Base-by-base conservation (phyloP, 148 eudicot genomes). In the Nepenthes mirabilis region DNA sequence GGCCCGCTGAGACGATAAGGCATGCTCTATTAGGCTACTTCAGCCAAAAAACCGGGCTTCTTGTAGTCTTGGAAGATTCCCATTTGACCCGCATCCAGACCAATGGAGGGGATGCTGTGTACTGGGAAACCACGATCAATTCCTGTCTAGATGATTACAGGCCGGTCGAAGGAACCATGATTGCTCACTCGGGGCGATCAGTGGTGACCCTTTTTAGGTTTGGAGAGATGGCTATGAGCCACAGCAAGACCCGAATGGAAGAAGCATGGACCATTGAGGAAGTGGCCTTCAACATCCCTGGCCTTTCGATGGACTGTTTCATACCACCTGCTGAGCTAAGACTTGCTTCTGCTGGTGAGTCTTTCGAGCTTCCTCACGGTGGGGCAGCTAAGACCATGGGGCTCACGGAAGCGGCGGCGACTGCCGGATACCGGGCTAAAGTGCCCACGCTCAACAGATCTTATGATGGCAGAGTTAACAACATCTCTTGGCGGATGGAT, bases 101-200 rank as follows among this genome's bases (percentile, higher is more conserved):
- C 59, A 87, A 85, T 34, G 95, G 90, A 14, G 90, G 95, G 9
- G 97, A 91, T 61, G 97, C 95, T 14, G 95, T 87, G 3, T 91
- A 91, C 60, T 91, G 97, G 97, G 97, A 91, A 69, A 90, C 95
- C 11, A 90, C 97, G 33, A 86, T 90, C 48, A 82, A 84, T 56
- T 90, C 97, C 2, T 79, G 72, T 52, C 80, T 91, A 6, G 95
- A 91, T 3, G 95, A 91, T 59, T 87, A 91, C 61, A 68, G 80
- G 65, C 79, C 87, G 1, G 90, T 91, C 34, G 97, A 91, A 74
- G 95, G 97, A 50, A 81, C 87, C 65, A 83, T 87, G 97, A 83
- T 91, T 45, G 93, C 95, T 67, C 97, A 91, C 63, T 87, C 97
- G 0, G 97, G 97, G 3, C 80, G 95, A 56, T 91, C 97, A 1